Evolutionary conservation across 768 basidiomycete genomes (phyloP), one percentile per base, ranked within the genome.

Genomic region (Cystofilobasidium ferigula): DNA sequence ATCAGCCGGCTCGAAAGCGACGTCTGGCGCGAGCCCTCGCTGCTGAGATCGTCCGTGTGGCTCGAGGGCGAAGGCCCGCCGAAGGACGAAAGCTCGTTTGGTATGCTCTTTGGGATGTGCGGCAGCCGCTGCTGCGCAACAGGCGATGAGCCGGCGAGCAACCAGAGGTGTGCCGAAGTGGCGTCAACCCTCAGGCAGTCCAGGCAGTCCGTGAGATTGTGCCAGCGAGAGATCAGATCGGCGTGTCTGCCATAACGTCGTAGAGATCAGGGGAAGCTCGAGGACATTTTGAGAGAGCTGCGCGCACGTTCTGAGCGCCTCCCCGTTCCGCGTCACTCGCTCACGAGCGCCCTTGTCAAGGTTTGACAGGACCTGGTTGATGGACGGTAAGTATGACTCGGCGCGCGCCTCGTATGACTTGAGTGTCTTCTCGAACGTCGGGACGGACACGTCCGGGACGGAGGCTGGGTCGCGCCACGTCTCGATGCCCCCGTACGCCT

Each of bases 241-340:
- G 53, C 32, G 26, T 34, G 47, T n/a, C 32, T 51, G 42, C 30
- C 20, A 20, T 13, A 22, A 22, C 18, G 38, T 7, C n/a, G 9
- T 1, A 36, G 30, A 35, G 8, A 6, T 62, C n/a, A 51, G 47
- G 22, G 35, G 8, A 30, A 4, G 59, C n/a, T 28, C 10, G 20
- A 8, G 2, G 16, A 6, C 59, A 12, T 48, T 7, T 64, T 63
- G 40, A 43, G 56, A 35, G 18, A 57, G 38, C 14, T 20, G n/a
- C 13, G 61, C 70, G 0, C 42, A 71, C 70, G 90, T 80, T 68
- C 93, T 82, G 57, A 98, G 77, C 38, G 90, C 90, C 78, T 97
- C 94, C 1, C 94, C 94, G 69, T 97, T 98, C 82, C 91, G 93
- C 26, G 93, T 97, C 7, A 91, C 86, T 63, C 93, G 84, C 69